Conservation (phyloP, 768 basidiomycete species). For the Gloeostereum incarnatum region DNA sequence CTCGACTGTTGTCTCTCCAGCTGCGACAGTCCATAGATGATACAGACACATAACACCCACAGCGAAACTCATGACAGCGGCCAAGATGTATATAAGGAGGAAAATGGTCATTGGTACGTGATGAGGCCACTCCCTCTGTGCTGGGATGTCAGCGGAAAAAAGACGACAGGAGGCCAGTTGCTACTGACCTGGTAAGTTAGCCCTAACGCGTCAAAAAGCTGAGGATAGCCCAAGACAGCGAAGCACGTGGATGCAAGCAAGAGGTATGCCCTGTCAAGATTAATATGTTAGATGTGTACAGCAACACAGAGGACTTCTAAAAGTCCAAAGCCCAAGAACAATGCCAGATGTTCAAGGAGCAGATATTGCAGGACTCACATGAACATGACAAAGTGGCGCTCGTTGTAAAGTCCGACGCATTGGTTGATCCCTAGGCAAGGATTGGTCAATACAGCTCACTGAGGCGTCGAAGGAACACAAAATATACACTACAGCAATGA, state of each 20-base stretch:
- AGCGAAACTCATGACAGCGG: slow-evolving; percentile 64
- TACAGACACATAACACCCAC: slow-evolving; percentile 65
- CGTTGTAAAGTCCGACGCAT: slow-evolving; percentile 94
- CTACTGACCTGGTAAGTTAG: slow-evolving; percentile 33
- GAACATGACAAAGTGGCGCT: slow-evolving; percentile 93
- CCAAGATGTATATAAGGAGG: slow-evolving; percentile 69
- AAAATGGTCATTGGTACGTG: slow-evolving; percentile 60
- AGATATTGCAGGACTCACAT: slow-evolving; percentile 44
- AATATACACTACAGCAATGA: slow-evolving; percentile 28
- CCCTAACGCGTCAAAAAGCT: slow-evolving; percentile 50
- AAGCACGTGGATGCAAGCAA: slow-evolving; percentile 60
- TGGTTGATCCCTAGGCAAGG: slow-evolving; percentile 77
- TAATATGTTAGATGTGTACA: too few species aligned
- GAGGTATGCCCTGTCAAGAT: slow-evolving; percentile 65
- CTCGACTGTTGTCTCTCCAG: slow-evolving; percentile 87
- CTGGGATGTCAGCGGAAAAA: neutral
- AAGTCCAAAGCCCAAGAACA: too few species aligned
- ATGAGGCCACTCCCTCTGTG: slow-evolving; percentile 42
- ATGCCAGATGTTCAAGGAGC: neutral
- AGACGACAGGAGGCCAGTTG: neutral
- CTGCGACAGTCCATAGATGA: slow-evolving; percentile 62
- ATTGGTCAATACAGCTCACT: neutral
- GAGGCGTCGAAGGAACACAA: slow-evolving; percentile 1
- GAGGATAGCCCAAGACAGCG: slow-evolving; percentile 50
- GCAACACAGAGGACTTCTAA: too few species aligned